phyloP scores from a whole-genome alignment of 768 basidiomycete species.

The Xerocomus brunneocitrinus region DNA sequence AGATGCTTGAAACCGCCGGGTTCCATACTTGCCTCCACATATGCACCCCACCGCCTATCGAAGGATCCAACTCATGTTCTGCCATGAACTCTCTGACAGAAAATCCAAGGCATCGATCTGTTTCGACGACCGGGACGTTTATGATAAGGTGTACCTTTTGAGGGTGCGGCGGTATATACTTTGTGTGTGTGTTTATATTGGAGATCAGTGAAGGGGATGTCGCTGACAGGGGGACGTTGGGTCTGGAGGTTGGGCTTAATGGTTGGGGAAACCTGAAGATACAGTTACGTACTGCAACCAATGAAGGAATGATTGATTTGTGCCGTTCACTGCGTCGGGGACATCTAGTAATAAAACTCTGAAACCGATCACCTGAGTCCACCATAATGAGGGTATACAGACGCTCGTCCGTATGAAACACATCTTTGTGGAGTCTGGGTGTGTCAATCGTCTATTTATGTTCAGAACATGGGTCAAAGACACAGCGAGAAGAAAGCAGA shows the following conservation, averaged over 20 bases:
- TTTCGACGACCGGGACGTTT: conserved; percentile 48
- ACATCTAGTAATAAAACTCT: conserved; percentile 45
- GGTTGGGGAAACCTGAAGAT: neutral
- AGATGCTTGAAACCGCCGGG: conserved; percentile 58
- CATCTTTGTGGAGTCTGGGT: conserved; percentile 65
- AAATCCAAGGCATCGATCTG: conserved; percentile 53
- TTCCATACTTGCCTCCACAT: conserved; percentile 86
- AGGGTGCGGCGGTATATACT: conserved; percentile 89
- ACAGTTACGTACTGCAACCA: conserved; percentile 67
- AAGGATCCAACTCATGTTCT: conserved; percentile 49
- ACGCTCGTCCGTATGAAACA: conserved; percentile 76
- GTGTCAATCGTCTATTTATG: conserved; percentile 52
- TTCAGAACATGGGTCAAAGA: conserved; percentile 3
- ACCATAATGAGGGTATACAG: conserved; percentile 87
- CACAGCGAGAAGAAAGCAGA: conserved; percentile 25
- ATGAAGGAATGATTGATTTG: conserved; percentile 74
- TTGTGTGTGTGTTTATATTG: conserved; percentile 52
- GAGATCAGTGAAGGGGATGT: conserved; percentile 39
- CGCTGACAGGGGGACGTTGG: conserved; percentile 76
- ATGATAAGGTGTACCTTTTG: conserved; percentile 83
- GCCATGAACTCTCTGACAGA: conserved; percentile 59
- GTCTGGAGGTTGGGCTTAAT: conserved; percentile 38
- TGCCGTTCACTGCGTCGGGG: conserved; percentile 62
- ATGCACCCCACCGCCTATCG: conserved; percentile 65
- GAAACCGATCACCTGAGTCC: conserved; percentile 65